Percentiles rank a stretch among this genome's conserved stretches.
These are phyloP conservation scores for Selaginella tamariscina DNA, from an alignment of 75 land plant species.

Conservation along the genomic window DNA sequence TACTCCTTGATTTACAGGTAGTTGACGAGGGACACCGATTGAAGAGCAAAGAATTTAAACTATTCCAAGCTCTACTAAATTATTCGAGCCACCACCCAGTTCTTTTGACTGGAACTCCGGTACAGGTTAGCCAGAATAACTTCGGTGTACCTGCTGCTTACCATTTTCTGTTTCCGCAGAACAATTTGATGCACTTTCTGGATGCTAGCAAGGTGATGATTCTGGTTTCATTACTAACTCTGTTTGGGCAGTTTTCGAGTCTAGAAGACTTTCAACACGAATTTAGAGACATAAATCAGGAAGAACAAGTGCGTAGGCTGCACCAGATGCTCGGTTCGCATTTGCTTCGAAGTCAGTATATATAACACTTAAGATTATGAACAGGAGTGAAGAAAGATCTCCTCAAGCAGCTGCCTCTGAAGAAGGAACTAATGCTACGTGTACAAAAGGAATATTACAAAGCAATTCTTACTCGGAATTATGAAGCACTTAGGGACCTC, in stretches of 20 bases:
- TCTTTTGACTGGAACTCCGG: conserved; percentile 90
- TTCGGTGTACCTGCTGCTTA: background rate
- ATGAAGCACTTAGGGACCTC: background rate
- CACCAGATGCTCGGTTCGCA: conserved; percentile 94
- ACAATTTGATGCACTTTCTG: conserved; percentile 98
- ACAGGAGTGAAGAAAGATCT: background rate
- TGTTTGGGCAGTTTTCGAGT: conserved; percentile 61
- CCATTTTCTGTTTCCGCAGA: conserved; percentile 37
- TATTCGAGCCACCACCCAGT: conserved; percentile 64
- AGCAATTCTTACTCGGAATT: conserved; percentile 6
- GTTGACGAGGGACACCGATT: conserved; percentile 99
- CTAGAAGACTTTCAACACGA: conserved; percentile 90
- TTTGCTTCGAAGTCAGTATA: conserved; percentile 71
- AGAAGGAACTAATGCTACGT: conserved; percentile 11
- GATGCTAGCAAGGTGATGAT: conserved; percentile 85
- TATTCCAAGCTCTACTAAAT: conserved; percentile 65
- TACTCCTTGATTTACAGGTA: conserved; percentile 41
- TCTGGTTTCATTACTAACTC: background rate
- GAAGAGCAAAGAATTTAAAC: conserved; percentile 94
- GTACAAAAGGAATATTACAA: background rate
- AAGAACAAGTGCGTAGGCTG: conserved; percentile 81
- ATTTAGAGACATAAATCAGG: conserved; percentile 89
- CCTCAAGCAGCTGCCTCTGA: conserved; percentile 4
- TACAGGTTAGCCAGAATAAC: conserved; percentile 47
- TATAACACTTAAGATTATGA: background rate